phyloP scores from a whole-genome alignment of 257 asterid species.

The Ajuga chamaepitys region DNA sequence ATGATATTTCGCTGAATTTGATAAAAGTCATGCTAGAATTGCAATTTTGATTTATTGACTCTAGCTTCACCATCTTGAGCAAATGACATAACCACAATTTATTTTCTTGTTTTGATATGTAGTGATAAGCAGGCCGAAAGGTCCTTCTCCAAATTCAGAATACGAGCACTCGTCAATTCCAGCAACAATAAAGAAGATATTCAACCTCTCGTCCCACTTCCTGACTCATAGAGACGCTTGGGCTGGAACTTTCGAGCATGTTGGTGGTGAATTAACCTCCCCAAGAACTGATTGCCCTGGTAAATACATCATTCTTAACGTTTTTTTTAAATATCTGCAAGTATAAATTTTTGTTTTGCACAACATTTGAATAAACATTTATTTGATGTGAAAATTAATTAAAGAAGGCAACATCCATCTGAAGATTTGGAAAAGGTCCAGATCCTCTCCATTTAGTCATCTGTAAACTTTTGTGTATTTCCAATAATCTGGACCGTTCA shows the following conservation, averaged over 20 bases:
- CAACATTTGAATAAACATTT: neutral
- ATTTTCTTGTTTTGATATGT: neutral
- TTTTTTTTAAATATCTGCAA: neutral
- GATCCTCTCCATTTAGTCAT: no score
- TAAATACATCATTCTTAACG: constrained; percentile 12
- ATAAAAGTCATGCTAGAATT: no score
- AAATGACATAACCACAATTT: neutral
- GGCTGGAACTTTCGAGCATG: constrained; percentile 71
- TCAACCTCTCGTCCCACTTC: constrained; percentile 49
- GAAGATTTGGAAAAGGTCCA: no score
- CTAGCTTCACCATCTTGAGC: no score
- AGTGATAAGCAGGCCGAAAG: constrained; percentile 53
- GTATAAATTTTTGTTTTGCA: neutral
- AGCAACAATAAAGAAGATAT: constrained; percentile 58
- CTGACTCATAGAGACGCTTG: constrained; percentile 68
- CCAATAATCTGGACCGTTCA: no score
- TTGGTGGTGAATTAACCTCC: constrained; percentile 36
- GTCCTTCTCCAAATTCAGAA: constrained; percentile 52
- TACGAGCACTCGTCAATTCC: constrained; percentile 63
- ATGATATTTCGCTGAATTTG: no score
- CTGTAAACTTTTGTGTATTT: no score
- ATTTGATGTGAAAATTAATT: no score
- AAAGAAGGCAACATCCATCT: no score
- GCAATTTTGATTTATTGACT: no score
- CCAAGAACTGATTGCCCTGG: constrained; percentile 72